Percentiles rank a stretch among this genome's conserved stretches.
Evolutionary conservation across 805 yeast genomes (phyloP).

Genomic region (Saccharomyces jurei): DNA sequence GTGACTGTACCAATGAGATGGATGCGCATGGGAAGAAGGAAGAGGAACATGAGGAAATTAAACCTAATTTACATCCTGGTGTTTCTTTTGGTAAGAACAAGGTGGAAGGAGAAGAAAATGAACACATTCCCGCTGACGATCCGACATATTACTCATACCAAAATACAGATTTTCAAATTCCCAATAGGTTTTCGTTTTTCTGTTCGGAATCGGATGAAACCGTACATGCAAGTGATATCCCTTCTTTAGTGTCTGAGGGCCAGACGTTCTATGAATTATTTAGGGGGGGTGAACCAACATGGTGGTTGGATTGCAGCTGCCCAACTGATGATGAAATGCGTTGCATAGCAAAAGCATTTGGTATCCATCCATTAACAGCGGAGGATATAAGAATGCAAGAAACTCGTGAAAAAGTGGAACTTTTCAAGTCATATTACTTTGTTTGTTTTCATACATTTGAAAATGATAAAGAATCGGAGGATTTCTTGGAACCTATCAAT

Average conservation of each 20-base stretch:
- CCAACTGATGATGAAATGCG: constrained; percentile 96
- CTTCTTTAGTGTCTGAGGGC: constrained; percentile 61
- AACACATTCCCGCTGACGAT: constrained; percentile 1
- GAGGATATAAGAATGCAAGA: constrained; percentile 96
- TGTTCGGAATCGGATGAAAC: constrained; percentile 79
- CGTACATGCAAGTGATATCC: constrained; percentile 79
- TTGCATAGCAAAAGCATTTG: constrained; percentile 84
- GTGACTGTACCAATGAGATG: neutral
- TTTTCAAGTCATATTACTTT: constrained; percentile 83
- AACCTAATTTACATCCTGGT: constrained; percentile 17
- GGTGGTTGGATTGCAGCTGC: constrained; percentile 95
- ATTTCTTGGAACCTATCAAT: constrained; percentile 72
- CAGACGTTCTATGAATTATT: constrained; percentile 63
- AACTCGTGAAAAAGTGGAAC: constrained; percentile 92
- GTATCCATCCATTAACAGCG: constrained; percentile 94
- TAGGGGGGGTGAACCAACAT: constrained; percentile 62
- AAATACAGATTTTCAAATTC: constrained; percentile 30
- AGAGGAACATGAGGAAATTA: neutral
- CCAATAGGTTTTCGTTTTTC: constrained; percentile 79
- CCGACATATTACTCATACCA: neutral
- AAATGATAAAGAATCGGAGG: constrained; percentile 69
- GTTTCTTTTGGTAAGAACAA: constrained; percentile 36
- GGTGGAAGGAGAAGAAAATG: constrained; percentile 28
- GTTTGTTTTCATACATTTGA: constrained; percentile 97
- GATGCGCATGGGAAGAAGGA: constrained; percentile 1